Base-by-base conservation (phyloP, 2,329 filamentous ascomycete genomes). In the Paecilomyces sp. region DNA sequence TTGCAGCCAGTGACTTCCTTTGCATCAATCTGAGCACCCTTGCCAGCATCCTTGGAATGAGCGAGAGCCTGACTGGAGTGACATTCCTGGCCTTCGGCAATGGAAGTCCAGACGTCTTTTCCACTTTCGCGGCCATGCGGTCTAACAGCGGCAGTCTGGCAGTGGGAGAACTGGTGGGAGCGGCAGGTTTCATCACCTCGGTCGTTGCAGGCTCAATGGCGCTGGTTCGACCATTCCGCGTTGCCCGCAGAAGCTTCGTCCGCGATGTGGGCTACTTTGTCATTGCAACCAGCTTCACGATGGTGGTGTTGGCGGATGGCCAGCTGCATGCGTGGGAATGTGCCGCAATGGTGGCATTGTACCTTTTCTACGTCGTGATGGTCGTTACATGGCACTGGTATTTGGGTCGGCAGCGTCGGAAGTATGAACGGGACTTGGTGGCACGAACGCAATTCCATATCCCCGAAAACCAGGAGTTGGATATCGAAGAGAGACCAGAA, bases 201-300 rank as follows among this genome's bases (percentile, higher is more conserved):
- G 93, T 99, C 18, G 94, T 99, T 34, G 92, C 93, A 4, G 94
- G 94, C 15, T 96, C 92, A 59, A 99, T 99, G 94, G 94, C 93
- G 13, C 77, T 99, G 58, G 92, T 97, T n/a, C 85, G 91, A 64
- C 94, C 96, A 58, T 99, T 99, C 74, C 89, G 88, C 65, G 94
- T 99, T 57, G 90, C 91, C 57, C 88, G 87, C 68, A 90, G 89
- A 74, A 94, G 91, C 36, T 99, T 97, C 71, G 84, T 97, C 24
- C 85, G 94, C 64, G 94, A 99, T 70, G 89, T 97, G 11, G 84
- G 86, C 60, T 99, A 97, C 78, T 99, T 99, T 73, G 89, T 95
- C 59, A 81, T 91, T 12, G 90, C 94, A 1, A 88, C 94, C 15
- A 83, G 83, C 61, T 97, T 97, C 75, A 92, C 90, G 70, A 90